Base-by-base conservation (phyloP, 2,329 filamentous ascomycete species). In the Ambrosiella xylebori region DNA sequence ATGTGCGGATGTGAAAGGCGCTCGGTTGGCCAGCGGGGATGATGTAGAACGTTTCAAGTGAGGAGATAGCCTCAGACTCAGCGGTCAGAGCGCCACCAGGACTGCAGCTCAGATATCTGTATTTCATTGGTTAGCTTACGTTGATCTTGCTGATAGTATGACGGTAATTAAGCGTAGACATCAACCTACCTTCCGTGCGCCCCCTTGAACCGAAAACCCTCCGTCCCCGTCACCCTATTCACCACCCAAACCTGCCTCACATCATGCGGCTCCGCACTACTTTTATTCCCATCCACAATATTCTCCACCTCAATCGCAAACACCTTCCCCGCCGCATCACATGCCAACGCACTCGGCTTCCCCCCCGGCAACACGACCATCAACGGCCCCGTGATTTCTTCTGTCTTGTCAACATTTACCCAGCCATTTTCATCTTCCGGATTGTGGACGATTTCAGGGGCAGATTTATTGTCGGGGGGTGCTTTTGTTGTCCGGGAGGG, bases 201-300 rank as follows among this genome's bases (percentile, higher is more conserved):
- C 0, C 88, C 88, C 71, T 95, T 96, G 69, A 98, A 86, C 59
- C 86, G 85, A 64, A 88, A 84, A 39, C 78, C 77, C 62, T 94
- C 87, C 1, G 86, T 91, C 2, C 91, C 91, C 0, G 84, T 80
- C 11, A 96, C 84, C 63, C 79, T 80, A 64, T 86, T 95, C 61
- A 87, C 88, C 63, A 97, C 81, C 87, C 91, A 98, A 13, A 98
- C 93, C 73, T 96, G 90, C 61, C 91, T 77, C 61, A 97, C 90
- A 68, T 97, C 90, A 69, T 96, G 90, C 54, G 93, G 93, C 71
- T 98, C 93, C 7, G 91, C 88, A 4, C 82, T 95, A n/a, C 77
- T 69, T 2, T 87, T 79, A 67, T 95, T 85, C 35, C 76, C 82
- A 59, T 96, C 90, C 61, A 95, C 79, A 40, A 95, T 84, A 67